phyloP scores from a whole-genome alignment of 2,329 filamentous ascomycete species.

The Rhinocladiella mackenziei region DNA sequence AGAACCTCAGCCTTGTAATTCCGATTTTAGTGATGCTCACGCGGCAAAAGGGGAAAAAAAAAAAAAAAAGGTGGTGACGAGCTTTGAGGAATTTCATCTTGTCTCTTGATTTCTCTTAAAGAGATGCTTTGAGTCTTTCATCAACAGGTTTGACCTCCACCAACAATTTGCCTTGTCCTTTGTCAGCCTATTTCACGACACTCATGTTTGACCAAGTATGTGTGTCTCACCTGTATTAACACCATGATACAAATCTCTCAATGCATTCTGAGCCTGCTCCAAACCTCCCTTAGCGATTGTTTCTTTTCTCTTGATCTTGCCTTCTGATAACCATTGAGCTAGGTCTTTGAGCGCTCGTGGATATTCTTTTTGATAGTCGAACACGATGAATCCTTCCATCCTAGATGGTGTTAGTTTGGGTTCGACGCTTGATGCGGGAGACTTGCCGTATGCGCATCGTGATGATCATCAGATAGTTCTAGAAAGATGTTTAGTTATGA shows the following conservation, averaged over 20 bases:
- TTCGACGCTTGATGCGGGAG: background rate
- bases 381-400: conserved; percentile 15
- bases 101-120: too few species aligned
- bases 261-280: conserved; percentile 57
- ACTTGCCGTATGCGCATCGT: conserved; percentile 51
- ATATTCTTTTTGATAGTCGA: conserved; percentile 53
- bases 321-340: conserved; percentile 63
- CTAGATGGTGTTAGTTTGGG: conserved; percentile 29
- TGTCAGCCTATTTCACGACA: background rate
- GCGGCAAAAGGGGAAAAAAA: too few species aligned
- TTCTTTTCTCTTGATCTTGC: conserved; percentile 68
- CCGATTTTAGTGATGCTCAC: too few species aligned
- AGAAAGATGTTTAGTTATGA: conserved; percentile 3
- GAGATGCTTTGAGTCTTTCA: conserved; percentile 22
- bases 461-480: conserved; percentile 53
- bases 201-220: background rate
- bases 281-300: conserved; percentile 67
- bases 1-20: too few species aligned
- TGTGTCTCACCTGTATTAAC: conserved; percentile 60
- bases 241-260: conserved; percentile 63
- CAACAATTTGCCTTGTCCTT: conserved; percentile 21
- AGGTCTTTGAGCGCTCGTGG: conserved; percentile 57
- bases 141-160: conserved; percentile 49
- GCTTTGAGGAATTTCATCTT: too few species aligned
- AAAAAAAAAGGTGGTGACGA: too few species aligned